Evolutionary conservation across 495 filamentous ascomycete genomes (phyloP).

Genomic region (Ascodesmis nigricans): DNA sequence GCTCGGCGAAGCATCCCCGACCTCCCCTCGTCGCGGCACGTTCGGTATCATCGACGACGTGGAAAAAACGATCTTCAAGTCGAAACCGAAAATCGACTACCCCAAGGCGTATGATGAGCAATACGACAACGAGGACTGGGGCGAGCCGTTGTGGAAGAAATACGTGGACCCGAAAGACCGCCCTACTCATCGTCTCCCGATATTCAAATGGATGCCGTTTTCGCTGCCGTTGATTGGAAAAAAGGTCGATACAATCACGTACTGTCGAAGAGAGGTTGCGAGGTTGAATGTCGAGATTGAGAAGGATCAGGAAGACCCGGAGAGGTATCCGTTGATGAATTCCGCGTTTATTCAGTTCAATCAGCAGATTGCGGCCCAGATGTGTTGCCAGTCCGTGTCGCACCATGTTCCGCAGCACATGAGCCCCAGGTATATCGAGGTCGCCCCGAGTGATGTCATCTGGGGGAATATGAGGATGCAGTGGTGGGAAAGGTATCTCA

Average conservation of each 20-base stretch:
- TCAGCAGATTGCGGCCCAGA: constrained; percentile 88
- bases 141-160: constrained; percentile 56
- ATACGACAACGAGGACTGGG: constrained; percentile 37
- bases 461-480: constrained; percentile 97
- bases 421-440: constrained; percentile 79
- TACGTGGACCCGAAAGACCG: constrained; percentile 65
- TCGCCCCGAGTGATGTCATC: constrained; percentile 78
- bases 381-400: constrained; percentile 84
- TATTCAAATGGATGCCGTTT: constrained; percentile 70
- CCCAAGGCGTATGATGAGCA: constrained; percentile 46
- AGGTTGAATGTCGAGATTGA: constrained; percentile 85
- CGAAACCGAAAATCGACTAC: constrained; percentile 36
- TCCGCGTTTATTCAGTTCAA: constrained; percentile 98
- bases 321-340: constrained; percentile 84
- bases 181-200: constrained; percentile 62
- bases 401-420: constrained; percentile 89
- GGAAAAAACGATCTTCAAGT: constrained; percentile 7
- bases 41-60: not conserved
- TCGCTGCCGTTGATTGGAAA: constrained; percentile 58
- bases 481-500: constrained; percentile 80
- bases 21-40: constrained; percentile 2
- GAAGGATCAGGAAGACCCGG: constrained; percentile 63
- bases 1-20: constrained; percentile 13
- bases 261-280: constrained; percentile 71
- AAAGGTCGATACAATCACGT: constrained; percentile 89